These are phyloP conservation scores for Neurospora sp. DNA, from an alignment of 495 filamentous ascomycete species.

Conservation along the genomic window DNA sequence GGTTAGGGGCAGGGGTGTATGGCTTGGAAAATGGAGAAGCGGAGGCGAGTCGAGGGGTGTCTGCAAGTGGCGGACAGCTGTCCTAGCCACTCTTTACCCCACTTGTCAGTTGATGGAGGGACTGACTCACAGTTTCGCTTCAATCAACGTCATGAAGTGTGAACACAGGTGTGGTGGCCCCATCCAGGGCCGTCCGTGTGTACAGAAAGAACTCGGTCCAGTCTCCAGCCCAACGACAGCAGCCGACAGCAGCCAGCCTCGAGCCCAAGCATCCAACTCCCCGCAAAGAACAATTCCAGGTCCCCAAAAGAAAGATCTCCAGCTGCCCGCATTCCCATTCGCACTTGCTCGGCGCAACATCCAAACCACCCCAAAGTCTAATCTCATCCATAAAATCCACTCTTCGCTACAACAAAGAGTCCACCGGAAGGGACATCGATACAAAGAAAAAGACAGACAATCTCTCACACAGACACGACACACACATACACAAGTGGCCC, in stretches of 20 bases:
- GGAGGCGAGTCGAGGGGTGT: not conserved
- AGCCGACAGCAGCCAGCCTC: not conserved
- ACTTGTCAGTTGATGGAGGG: conserved; percentile 21
- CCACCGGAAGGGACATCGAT: not conserved
- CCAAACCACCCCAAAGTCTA: not conserved
- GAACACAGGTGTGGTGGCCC: not conserved
- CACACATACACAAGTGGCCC: not conserved
- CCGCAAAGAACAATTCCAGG: not conserved
- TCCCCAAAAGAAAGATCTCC: not conserved
- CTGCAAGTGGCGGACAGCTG: conserved; percentile 4
- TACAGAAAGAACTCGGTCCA: not conserved
- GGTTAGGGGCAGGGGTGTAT: not conserved
- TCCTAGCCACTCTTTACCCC: conserved; percentile 3
- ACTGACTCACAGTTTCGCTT: conserved; percentile 20
- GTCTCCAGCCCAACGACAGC: not conserved
- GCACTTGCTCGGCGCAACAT: not conserved
- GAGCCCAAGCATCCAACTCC: not conserved
- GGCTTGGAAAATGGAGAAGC: not conserved
- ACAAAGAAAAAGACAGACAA: not conserved
- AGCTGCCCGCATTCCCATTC: not conserved
- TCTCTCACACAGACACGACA: not conserved
- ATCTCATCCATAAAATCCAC: not conserved
- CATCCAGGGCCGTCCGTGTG: not conserved
- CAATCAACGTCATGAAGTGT: conserved; percentile 22
- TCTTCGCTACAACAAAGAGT: not conserved